These are phyloP conservation scores for Aspergillus jensenii DNA, from an alignment of 2,329 filamentous ascomycete genomes.

Conservation along the genomic window DNA sequence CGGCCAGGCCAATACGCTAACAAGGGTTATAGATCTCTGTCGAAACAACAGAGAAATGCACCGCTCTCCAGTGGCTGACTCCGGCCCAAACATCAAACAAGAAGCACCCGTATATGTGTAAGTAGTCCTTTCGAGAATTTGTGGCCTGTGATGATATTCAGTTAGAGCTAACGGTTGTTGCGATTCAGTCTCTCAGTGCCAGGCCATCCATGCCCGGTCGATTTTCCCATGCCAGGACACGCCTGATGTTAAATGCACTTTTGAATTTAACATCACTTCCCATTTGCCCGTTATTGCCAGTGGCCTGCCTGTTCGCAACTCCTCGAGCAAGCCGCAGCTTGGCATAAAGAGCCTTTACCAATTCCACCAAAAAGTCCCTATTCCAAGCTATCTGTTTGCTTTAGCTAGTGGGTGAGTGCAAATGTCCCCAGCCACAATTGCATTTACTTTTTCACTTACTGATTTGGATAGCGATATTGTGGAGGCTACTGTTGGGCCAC, in stretches of 20 bases:
- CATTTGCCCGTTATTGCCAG: conserved; percentile 88
- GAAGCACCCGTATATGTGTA: conserved; percentile 90
- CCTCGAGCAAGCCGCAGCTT: conserved; percentile 53
- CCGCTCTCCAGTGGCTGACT: conserved; percentile 92
- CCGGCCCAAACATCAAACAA: conserved; percentile 93
- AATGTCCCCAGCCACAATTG: neutral
- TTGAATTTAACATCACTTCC: conserved; percentile 83
- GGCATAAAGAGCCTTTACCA: conserved; percentile 65
- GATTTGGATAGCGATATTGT: conserved; percentile 68
- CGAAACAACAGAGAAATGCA: conserved; percentile 82
- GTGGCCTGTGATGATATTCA: neutral
- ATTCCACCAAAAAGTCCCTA: conserved; percentile 88
- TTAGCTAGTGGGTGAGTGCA: conserved; percentile 61
- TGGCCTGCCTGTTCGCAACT: conserved; percentile 62
- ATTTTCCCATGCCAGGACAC: conserved; percentile 98
- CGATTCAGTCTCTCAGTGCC: conserved; percentile 75
- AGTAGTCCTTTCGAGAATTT: conserved; percentile 18
- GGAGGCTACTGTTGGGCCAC: conserved; percentile 79
- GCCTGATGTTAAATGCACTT: conserved; percentile 94
- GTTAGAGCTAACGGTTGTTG: neutral
- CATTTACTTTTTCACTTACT: neutral
- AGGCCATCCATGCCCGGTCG: conserved; percentile 91
- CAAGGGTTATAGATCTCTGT: conserved; percentile 60
- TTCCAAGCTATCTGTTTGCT: conserved; percentile 94
- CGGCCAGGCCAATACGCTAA: neutral